phyloP scores from a whole-genome alignment of 768 basidiomycete species.

The Leccinum olivaceopallidum region DNA sequence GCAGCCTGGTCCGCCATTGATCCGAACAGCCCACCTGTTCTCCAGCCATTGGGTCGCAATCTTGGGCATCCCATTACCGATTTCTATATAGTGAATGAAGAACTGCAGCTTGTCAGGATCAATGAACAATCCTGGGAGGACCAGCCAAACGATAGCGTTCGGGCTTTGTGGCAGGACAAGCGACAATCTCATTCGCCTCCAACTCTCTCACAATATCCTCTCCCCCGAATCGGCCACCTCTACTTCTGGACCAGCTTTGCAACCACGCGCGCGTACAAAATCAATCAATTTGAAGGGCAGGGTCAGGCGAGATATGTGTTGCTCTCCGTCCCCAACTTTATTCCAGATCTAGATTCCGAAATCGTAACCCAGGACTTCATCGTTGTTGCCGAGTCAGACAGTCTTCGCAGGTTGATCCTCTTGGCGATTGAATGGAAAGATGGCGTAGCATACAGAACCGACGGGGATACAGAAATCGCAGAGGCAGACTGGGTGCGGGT shows the following conservation, averaged over 20 bases:
- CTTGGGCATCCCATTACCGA: neutral
- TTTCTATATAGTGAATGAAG: constrained; percentile 12
- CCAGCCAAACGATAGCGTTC: neutral
- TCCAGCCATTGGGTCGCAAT: neutral
- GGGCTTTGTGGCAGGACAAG: neutral
- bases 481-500: constrained; percentile 3
- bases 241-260: constrained; percentile 19
- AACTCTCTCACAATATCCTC: neutral
- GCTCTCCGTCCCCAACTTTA: neutral
- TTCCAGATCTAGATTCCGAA: neutral
- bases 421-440: neutral
- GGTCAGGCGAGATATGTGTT: neutral
- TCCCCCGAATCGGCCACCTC: constrained; percentile 4
- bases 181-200: neutral
- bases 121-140: neutral
- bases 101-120: neutral
- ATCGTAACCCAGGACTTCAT: constrained; percentile 15
- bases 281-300: neutral
- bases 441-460: neutral
- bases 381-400: constrained; percentile 6
- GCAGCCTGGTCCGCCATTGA: constrained; percentile 8
- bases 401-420: neutral
- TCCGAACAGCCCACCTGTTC: neutral
- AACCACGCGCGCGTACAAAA: neutral
- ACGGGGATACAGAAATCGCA: neutral